Percentiles rank a stretch among this genome's conserved stretches.
Evolutionary conservation across 2,329 filamentous ascomycete species (phyloP).

Genomic region (Fusarium marasasianum): DNA sequence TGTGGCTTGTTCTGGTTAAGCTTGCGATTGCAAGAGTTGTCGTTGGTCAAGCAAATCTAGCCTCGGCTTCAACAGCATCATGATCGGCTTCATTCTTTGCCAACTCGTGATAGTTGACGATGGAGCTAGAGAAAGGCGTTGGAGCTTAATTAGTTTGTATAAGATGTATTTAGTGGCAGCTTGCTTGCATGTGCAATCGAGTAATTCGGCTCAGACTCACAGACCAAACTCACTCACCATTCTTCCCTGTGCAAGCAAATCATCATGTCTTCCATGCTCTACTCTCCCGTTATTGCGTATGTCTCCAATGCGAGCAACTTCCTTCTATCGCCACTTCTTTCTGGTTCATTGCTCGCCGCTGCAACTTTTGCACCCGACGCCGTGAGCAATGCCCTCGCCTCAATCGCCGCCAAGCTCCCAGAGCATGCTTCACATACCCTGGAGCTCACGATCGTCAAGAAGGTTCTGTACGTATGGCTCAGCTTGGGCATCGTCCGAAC

Average conservation of each 20-base stretch:
- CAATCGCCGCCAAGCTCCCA: slow-evolving; percentile 6
- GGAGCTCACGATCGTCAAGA: slow-evolving; percentile 1
- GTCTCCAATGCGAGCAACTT: not conserved
- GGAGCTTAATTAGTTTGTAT: not conserved
- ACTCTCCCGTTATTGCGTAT: slow-evolving; percentile 27
- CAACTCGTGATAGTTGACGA: not conserved
- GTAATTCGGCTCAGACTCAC: no score
- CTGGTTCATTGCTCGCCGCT: slow-evolving; percentile 28
- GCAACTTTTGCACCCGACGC: slow-evolving; percentile 22
- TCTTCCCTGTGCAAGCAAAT: not conserved
- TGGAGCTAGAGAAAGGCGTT: not conserved
- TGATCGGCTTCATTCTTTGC: not conserved
- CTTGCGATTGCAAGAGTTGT: slow-evolving; percentile 11
- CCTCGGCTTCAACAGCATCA: slow-evolving; percentile 9
- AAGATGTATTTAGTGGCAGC: not conserved
- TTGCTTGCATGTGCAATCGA: not conserved
- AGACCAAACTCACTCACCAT: not conserved
- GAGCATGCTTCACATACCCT: slow-evolving; percentile 5
- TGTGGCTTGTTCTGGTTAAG: slow-evolving; percentile 17
- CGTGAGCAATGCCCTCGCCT: slow-evolving; percentile 19
- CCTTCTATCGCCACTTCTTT: slow-evolving; percentile 31
- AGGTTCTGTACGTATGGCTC: slow-evolving; percentile 33
- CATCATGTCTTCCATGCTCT: slow-evolving; percentile 37
- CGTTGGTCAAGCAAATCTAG: not conserved
- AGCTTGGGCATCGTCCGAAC: slow-evolving; percentile 36